Base-by-base conservation (phyloP, 495 filamentous ascomycete genomes). In the Hyphodiscus hymeniophilus region DNA sequence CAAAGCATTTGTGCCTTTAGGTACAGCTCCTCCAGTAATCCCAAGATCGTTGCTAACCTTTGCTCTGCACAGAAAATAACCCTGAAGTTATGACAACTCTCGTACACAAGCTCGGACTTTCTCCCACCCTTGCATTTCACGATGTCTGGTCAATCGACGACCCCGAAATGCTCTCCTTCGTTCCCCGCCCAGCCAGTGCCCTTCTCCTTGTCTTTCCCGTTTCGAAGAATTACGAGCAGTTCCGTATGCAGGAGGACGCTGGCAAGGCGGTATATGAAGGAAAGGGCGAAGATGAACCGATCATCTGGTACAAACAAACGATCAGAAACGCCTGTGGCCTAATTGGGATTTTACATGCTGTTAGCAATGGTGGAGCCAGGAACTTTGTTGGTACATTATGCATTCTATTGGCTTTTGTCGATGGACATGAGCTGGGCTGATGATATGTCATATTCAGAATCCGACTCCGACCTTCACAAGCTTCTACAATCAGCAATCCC, bases 291-390 rank as follows among this genome's bases (percentile, higher is more conserved):
- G 60, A 54, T 16, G 69, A 75, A 50, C 70, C 70, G 34, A 63
- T 76, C 12, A 73, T 89, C 42, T 95, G 89, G 89, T 95, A 87
- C 69, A 83, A 85, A 58, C 89, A 96, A 56, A 95, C 87, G 0
- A 96, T 96, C 61, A 73, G 79, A 40, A 79, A 95, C 63, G 83
- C 87, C 2, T 96, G 90, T 66, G 90, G 89, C 1, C 73, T 87
- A 39, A 89, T 92, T 64, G 89, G 82, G 0, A 66, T 94, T 2
- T 65, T 95, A 18, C 89, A 94, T 66, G 78, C 80, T 45, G 76
- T 88, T 1, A 62, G 69, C 4, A 89, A 90, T 50, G 70, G 69
- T 12, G 34, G 24, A 15, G 61, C 68, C 3, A 60, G 62, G 44
- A 46, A 64, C 22, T 67, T 69, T 54, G 73, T 80, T 46, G 48